phyloP scores from a whole-genome alignment of 208 protist genomes.

The Trypanosoma scelopori region DNA sequence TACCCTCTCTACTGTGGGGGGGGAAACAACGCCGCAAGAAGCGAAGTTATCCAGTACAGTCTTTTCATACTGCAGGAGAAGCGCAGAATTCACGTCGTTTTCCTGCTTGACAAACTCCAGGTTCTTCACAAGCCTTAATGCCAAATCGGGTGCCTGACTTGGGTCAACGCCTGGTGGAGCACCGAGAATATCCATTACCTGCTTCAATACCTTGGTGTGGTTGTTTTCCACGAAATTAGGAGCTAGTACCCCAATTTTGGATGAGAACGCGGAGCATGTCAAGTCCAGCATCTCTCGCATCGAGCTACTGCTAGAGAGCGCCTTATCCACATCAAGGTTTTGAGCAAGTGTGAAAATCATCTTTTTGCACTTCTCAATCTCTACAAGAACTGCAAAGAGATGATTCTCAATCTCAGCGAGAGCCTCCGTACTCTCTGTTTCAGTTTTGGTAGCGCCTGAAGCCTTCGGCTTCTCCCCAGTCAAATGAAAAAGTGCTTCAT shows the following conservation, averaged over 20 bases:
- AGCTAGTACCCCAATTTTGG: neutral
- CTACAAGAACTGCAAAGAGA: conserved; percentile 33
- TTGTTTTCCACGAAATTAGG: neutral
- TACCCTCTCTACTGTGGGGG: conserved; percentile 29
- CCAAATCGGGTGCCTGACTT: conserved; percentile 28
- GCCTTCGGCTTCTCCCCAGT: conserved; percentile 8
- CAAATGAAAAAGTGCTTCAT: conserved; percentile 32
- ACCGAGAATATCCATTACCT: conserved; percentile 64
- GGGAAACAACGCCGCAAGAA: conserved; percentile 42
- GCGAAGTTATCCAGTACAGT: conserved; percentile 35
- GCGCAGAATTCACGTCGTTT: conserved; percentile 40
- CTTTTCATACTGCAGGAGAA: conserved; percentile 53
- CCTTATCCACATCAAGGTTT: conserved; percentile 1
- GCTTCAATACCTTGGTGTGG: conserved; percentile 17
- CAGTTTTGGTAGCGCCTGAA: conserved; percentile 9
- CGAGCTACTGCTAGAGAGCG: conserved; percentile 6
- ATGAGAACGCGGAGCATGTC: neutral
- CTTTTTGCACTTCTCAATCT: conserved; percentile 47
- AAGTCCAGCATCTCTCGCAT: conserved; percentile 23
- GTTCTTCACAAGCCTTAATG: conserved; percentile 50
- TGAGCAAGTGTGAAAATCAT: conserved; percentile 14
- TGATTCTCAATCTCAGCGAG: conserved; percentile 18
- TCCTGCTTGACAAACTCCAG: conserved; percentile 46
- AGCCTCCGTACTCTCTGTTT: conserved; percentile 4
- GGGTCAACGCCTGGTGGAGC: conserved; percentile 1